Percentiles rank a stretch among this genome's conserved stretches.
phyloP scores from a whole-genome alignment of 805 yeast genomes.

The Saccharomycopsis sp. region DNA sequence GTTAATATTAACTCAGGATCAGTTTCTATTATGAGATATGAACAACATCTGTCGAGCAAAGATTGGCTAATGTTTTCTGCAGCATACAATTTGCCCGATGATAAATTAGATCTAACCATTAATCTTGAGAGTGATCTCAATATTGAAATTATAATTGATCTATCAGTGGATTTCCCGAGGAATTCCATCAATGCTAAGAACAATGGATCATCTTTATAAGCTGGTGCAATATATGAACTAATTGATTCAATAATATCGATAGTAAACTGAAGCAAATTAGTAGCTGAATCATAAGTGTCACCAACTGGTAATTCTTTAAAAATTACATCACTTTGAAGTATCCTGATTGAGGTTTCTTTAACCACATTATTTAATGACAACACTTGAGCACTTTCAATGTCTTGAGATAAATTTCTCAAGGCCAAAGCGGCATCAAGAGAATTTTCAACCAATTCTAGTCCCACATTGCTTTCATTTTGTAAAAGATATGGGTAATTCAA shows the following conservation, averaged over 20 bases:
- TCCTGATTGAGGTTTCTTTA: conserved; percentile 35
- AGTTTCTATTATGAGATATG: conserved; percentile 52
- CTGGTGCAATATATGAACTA: conserved; percentile 75
- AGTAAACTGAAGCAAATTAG: conserved; percentile 58
- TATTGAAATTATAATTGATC: conserved; percentile 60
- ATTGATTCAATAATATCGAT: conserved; percentile 80
- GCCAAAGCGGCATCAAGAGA: conserved; percentile 33
- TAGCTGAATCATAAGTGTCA: conserved; percentile 25
- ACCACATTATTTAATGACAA: conserved; percentile 50
- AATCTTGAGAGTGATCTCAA: conserved; percentile 75
- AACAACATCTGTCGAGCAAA: conserved; percentile 47
- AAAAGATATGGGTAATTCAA: conserved; percentile 7
- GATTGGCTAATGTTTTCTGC: conserved; percentile 41
- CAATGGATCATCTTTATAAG: conserved; percentile 60
- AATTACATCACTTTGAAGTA: conserved; percentile 33
- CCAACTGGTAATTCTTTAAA: conserved; percentile 24
- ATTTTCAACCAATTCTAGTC: conserved; percentile 7
- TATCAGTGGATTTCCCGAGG: conserved; percentile 51
- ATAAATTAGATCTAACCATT: conserved; percentile 49
- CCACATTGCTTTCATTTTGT: conserved; percentile 8
- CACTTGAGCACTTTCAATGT: conserved; percentile 72
- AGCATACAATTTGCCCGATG: conserved; percentile 38
- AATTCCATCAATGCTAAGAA: conserved; percentile 49
- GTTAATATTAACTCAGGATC: conserved; percentile 69
- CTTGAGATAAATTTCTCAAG: conserved; percentile 78